Evolutionary conservation across 106 monocot species (phyloP), one percentile per base, ranked within the genome.

Genomic region (Alisma plantagoaquatica): DNA sequence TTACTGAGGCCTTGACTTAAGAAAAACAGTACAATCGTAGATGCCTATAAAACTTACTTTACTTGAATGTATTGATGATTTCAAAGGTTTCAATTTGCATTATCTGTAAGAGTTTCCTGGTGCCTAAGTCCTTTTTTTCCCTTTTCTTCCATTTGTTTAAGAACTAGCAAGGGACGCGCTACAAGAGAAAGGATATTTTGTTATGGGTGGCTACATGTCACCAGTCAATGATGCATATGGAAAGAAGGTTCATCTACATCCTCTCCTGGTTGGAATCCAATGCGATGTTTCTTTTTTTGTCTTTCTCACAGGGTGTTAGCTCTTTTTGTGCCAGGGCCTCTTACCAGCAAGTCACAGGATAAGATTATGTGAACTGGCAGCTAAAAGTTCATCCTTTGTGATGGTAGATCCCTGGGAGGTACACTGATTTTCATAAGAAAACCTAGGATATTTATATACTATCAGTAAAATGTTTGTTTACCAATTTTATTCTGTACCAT

Each of bases 371-470:
- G 71, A 90, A 41, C 68, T 80, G 18, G 76, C 80, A 47, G 83
- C 84, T 57, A 68, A 70, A 69, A 90, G 74, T 73, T 90, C 90
- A 50, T 68, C 68, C 14, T 84, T 84, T 70, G 56, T 90, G 17
- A 90, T 80, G 84, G 84, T 90, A 24, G 80, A 90, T 72, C 68
- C 70, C 41, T 87, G 87, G 87, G 87, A 87, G 87, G 87, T 87
- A 73, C 66, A 55, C 4, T 49, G 22, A 5, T 14, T 38, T 38
- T 38, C n/a, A n/a, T n/a, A n/a, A n/a, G n/a, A n/a, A n/a, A n/a
- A n/a, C n/a, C n/a, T n/a, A n/a, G n/a, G n/a, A n/a, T n/a, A n/a
- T n/a, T n/a, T n/a, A n/a, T n/a, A n/a, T n/a, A n/a, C n/a, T n/a
- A n/a, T n/a, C n/a, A n/a, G n/a, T n/a, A n/a, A n/a, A n/a, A n/a